phyloP scores from a whole-genome alignment of 805 yeast species.

The Lipomyces kockii region DNA sequence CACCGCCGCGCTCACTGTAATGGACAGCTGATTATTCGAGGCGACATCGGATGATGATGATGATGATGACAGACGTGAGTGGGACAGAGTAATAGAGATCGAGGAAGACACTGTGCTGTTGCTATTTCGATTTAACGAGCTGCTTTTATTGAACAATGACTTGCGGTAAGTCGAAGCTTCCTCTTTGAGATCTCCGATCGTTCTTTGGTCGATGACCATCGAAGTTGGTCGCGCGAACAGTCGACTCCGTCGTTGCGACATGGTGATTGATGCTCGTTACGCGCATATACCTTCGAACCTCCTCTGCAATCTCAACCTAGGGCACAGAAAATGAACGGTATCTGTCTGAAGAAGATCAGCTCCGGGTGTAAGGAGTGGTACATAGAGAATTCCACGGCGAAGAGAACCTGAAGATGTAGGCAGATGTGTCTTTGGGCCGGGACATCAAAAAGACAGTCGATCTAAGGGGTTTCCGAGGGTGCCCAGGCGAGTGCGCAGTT shows the following conservation, averaged over 20 bases:
- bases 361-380: no score
- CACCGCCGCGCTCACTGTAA: not conserved
- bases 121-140: constrained; percentile 1
- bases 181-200: constrained; percentile 6
- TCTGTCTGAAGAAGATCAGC: no score
- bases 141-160: not conserved
- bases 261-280: constrained; percentile 6
- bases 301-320: not conserved
- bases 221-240: constrained; percentile 28
- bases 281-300: not conserved
- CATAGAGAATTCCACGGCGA: no score
- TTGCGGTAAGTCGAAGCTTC: constrained; percentile 3
- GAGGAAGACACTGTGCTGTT: not conserved
- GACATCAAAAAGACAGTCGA: no score
- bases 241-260: constrained; percentile 23
- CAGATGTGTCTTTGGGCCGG: no score
- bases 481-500: not conserved
- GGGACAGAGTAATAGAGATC: no score
- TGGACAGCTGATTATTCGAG: not conserved
- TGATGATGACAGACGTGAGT: not conserved
- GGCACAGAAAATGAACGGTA: not conserved
- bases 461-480: not conserved
- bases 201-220: constrained; percentile 18
- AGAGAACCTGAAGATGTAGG: no score
- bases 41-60: not conserved